Evolutionary conservation across 2,329 filamentous ascomycete species (phyloP).

Genomic region (Xylariaceae sp.): DNA sequence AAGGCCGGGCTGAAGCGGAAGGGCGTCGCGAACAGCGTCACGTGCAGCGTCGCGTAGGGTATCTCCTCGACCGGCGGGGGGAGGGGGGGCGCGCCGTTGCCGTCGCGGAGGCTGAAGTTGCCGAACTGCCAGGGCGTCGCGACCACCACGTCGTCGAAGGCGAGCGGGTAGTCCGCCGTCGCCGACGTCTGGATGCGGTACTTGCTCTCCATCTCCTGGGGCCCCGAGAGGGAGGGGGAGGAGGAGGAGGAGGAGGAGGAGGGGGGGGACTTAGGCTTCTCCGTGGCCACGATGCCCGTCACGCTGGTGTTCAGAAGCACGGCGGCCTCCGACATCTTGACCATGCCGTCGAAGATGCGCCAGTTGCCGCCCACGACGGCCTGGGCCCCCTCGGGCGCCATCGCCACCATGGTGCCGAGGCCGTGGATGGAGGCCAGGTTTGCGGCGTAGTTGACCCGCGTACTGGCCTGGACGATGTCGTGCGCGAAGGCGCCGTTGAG

Average conservation of each 20-base stretch:
- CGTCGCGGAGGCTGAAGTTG: constrained; percentile 41
- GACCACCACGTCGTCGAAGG: constrained; percentile 75
- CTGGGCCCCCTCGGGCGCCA: constrained; percentile 80
- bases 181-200: constrained; percentile 38
- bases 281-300: constrained; percentile 44
- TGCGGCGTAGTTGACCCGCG: constrained; percentile 89
- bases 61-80: constrained; percentile 65
- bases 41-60: constrained; percentile 81
- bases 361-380: constrained; percentile 81
- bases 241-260: constrained; percentile 4
- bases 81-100: constrained; percentile 54
- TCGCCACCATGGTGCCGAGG: constrained; percentile 78
- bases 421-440: constrained; percentile 84
- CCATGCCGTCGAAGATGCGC: constrained; percentile 84
- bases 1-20: constrained; percentile 61
- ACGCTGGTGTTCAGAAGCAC: constrained; percentile 63
- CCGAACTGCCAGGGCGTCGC: constrained; percentile 80
- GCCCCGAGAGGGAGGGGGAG: constrained; percentile 27
- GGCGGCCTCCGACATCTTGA: constrained; percentile 53
- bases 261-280: constrained; percentile 7
- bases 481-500: constrained; percentile 61
- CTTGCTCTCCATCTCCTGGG: constrained; percentile 18
- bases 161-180: constrained; percentile 32
- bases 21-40: constrained; percentile 80
- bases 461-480: constrained; percentile 84